phyloP scores from a whole-genome alignment of 2,329 filamentous ascomycete genomes.

The Periconia digitata region DNA sequence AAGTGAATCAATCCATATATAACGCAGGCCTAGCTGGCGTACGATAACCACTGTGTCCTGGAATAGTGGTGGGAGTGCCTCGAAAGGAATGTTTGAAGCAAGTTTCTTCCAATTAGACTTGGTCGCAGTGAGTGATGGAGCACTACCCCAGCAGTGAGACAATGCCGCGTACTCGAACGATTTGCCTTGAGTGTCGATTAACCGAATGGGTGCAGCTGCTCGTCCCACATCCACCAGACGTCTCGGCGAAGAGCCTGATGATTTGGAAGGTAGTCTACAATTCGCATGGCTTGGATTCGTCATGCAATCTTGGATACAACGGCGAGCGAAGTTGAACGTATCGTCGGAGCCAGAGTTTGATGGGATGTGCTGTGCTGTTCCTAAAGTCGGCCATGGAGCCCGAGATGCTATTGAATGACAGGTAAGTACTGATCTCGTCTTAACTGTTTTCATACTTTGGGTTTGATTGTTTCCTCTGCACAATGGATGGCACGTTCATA shows the following conservation, averaged over 20 bases:
- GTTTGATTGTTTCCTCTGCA: background rate
- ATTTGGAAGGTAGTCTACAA: slow-evolving; percentile 22
- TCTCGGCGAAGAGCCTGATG: slow-evolving; percentile 24
- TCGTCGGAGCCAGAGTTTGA: slow-evolving; percentile 35
- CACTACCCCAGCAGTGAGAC: slow-evolving; percentile 36
- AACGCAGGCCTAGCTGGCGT: slow-evolving; percentile 34
- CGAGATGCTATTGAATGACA: slow-evolving; percentile 24
- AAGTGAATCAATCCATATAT: slow-evolving; percentile 39
- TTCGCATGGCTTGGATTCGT: slow-evolving; percentile 32
- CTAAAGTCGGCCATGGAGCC: slow-evolving; percentile 33
- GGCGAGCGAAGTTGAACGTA: slow-evolving; percentile 35
- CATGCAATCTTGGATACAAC: slow-evolving; percentile 35
- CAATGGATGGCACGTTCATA: background rate
- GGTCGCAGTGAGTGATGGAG: slow-evolving; percentile 24
- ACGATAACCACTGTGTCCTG: slow-evolving; percentile 35
- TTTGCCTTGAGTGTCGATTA: slow-evolving; percentile 35
- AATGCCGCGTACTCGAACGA: slow-evolving; percentile 32
- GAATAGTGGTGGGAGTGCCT: slow-evolving; percentile 23
- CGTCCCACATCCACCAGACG: slow-evolving; percentile 36
- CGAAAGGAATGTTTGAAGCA: slow-evolving; percentile 27
- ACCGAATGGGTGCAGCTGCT: slow-evolving; percentile 27
- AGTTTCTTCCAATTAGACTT: slow-evolving; percentile 32
- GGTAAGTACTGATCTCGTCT: too few species aligned
- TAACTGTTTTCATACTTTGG: too few species aligned
- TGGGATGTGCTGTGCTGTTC: slow-evolving; percentile 31